These are phyloP conservation scores for Allium fistulosum DNA, from an alignment of 106 monocot species.

Conservation along the genomic window DNA sequence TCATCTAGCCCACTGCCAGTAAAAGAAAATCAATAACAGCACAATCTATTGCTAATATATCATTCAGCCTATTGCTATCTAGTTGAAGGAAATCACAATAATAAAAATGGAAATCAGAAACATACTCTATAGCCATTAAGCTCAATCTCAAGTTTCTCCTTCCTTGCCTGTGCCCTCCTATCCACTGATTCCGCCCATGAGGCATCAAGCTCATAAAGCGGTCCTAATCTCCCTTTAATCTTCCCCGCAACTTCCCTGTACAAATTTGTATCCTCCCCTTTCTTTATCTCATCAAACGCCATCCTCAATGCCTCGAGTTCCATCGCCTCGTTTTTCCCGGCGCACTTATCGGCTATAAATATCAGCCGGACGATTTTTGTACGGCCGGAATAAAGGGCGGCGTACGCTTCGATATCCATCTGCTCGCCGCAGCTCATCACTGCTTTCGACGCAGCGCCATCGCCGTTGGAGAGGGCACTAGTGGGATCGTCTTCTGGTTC, in stretches of 20 bases:
- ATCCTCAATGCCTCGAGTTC: slow-evolving; percentile 81
- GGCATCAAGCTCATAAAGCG: slow-evolving; percentile 50
- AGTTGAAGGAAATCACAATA: too few relatives aligned
- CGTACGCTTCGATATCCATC: slow-evolving; percentile 92
- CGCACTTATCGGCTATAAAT: slow-evolving; percentile 83
- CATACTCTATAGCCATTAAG: slow-evolving; percentile 82
- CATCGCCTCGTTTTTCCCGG: slow-evolving; percentile 24
- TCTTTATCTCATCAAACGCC: slow-evolving; percentile 91
- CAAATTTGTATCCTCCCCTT: slow-evolving; percentile 70
- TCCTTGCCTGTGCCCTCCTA: slow-evolving; percentile 53
- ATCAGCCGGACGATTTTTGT: slow-evolving; percentile 63
- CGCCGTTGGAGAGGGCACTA: slow-evolving; percentile 34
- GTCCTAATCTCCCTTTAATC: slow-evolving; percentile 58
- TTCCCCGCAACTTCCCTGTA: slow-evolving; percentile 58
- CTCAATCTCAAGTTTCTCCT: slow-evolving; percentile 89
- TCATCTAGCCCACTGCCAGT: too few relatives aligned
- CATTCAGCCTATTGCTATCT: too few relatives aligned
- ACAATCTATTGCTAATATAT: too few relatives aligned
- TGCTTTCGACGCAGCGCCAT: slow-evolving; percentile 17
- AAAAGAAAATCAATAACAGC: too few relatives aligned
- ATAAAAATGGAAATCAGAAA: too few relatives aligned
- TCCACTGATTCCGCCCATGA: slow-evolving; percentile 64
- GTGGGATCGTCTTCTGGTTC: slow-evolving; percentile 52
- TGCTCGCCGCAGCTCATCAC: slow-evolving; percentile 46
- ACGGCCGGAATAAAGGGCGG: slow-evolving; percentile 70